A percentile compares a stretch with the other conserved stretches of the same genome.
phyloP scores from a whole-genome alignment of 2,329 filamentous ascomycete species.

The Alternaria sp. region DNA sequence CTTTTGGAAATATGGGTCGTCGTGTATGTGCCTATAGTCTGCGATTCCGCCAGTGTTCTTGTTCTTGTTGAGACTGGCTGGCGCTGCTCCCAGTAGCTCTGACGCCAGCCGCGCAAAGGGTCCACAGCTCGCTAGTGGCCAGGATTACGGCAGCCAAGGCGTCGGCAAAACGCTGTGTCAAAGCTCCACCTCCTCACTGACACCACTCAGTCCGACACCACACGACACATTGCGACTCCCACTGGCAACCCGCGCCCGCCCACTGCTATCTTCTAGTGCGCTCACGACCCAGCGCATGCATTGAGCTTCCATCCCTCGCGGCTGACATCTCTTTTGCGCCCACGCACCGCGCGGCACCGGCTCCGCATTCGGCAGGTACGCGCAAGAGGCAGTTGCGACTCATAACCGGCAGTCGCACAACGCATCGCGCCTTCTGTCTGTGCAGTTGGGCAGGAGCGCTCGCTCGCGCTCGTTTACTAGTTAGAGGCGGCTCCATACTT shows the following conservation, averaged over 20 bases:
- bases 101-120: conserved; percentile 6
- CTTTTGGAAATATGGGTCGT: neutral
- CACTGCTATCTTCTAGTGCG: conserved; percentile 16
- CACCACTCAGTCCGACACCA: conserved; percentile 30
- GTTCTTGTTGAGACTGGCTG: neutral
- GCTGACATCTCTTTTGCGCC: conserved; percentile 12
- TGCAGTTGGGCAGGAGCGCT: conserved; percentile 20
- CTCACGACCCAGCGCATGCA: conserved; percentile 11
- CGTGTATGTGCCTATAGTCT: neutral
- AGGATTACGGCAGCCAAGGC: conserved; percentile 21
- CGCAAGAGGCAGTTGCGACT: conserved; percentile 31
- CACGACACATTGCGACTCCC: conserved; percentile 34
- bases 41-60: neutral
- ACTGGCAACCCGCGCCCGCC: conserved; percentile 19
- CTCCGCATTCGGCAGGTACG: conserved; percentile 22
- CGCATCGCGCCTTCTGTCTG: conserved; percentile 24
- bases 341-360: conserved; percentile 18
- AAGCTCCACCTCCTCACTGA: conserved; percentile 38
- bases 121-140: conserved; percentile 4
- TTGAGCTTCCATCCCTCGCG: conserved; percentile 7
- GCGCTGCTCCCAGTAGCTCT: conserved; percentile 4
- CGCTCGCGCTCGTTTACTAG: conserved; percentile 33
- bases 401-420: conserved; percentile 25
- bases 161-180: conserved; percentile 30
- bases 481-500: conserved; percentile 29